Conservation (phyloP, 2,329 filamentous ascomycete species). For the Aspergillus uvarum region DNA sequence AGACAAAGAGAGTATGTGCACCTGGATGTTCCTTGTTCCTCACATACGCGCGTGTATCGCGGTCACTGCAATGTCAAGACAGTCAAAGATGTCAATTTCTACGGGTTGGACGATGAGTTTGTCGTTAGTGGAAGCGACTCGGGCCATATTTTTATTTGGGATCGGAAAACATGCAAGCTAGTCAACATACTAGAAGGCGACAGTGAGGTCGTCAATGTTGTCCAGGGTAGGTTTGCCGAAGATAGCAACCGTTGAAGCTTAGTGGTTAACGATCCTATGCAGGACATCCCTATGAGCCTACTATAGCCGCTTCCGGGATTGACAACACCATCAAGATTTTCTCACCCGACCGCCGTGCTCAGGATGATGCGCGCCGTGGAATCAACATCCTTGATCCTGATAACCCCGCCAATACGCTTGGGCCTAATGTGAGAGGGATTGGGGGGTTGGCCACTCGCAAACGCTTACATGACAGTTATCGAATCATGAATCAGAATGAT, state of each 20-base stretch:
- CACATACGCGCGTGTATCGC: slow-evolving; percentile 58
- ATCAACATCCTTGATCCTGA: slow-evolving; percentile 56
- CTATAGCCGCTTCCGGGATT: slow-evolving; percentile 65
- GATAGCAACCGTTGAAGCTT: background rate
- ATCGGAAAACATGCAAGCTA: slow-evolving; percentile 60
- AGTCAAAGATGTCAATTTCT: slow-evolving; percentile 70
- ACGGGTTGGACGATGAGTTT: slow-evolving; percentile 66
- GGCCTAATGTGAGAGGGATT: slow-evolving; percentile 25
- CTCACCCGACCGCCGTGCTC: slow-evolving; percentile 58
- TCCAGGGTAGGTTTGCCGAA: slow-evolving; percentile 52
- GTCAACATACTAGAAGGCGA: slow-evolving; percentile 67
- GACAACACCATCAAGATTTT: slow-evolving; percentile 70
- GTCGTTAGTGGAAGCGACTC: slow-evolving; percentile 67
- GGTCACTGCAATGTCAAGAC: slow-evolving; percentile 68
- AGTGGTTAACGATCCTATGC: slow-evolving; percentile 16
- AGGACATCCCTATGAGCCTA: slow-evolving; percentile 67
- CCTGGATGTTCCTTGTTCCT: slow-evolving; percentile 53
- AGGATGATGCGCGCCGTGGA: slow-evolving; percentile 57
- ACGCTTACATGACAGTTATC: slow-evolving; percentile 60
- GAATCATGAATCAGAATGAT: slow-evolving; percentile 64
- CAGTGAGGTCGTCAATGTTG: slow-evolving; percentile 68
- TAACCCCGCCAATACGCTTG: slow-evolving; percentile 38
- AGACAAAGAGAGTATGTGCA: slow-evolving; percentile 54
- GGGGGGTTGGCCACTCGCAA: slow-evolving; percentile 57
- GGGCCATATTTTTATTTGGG: slow-evolving; percentile 69